Evolutionary conservation across 495 filamentous ascomycete genomes (phyloP).

Genomic region (Clavariopsis aquatica): DNA sequence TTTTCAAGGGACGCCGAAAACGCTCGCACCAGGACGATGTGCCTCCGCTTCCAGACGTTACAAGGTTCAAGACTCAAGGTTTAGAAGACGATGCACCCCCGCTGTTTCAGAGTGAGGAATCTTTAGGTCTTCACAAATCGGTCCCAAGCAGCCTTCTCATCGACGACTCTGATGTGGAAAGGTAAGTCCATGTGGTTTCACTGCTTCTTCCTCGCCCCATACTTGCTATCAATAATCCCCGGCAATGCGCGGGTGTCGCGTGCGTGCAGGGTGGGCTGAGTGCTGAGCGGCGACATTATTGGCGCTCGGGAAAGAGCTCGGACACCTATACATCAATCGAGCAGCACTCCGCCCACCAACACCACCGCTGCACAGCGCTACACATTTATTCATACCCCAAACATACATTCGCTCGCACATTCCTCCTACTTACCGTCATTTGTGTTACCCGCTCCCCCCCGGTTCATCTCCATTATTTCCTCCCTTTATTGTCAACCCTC

Average conservation of each 20-base stretch:
- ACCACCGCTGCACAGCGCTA: neutral
- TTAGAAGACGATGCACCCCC: neutral
- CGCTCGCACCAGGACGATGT: conserved; percentile 29
- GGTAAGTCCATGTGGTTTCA: conserved; percentile 62
- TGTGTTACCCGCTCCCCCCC: neutral
- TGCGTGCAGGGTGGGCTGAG: neutral
- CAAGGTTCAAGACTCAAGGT: neutral
- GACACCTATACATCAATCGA: neutral
- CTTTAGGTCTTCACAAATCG: no score
- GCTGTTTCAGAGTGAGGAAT: no score
- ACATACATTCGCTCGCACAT: neutral
- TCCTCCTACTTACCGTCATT: neutral
- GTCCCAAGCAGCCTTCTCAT: conserved; percentile 67
- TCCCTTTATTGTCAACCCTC: conserved; percentile 27
- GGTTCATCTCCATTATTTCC: neutral
- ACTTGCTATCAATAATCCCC: neutral
- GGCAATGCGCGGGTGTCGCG: neutral
- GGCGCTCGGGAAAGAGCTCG: conserved; percentile 1
- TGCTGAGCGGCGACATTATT: neutral
- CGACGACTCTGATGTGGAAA: conserved; percentile 69
- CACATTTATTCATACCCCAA: neutral
- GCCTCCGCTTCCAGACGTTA: conserved; percentile 28
- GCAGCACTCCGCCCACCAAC: neutral
- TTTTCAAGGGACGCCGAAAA: conserved; percentile 54
- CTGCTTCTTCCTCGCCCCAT: conserved; percentile 15